Percentiles rank a stretch among this genome's conserved stretches.
Evolutionary conservation across 306 rosid species (phyloP).

Genomic region (Abrus precatorius): DNA sequence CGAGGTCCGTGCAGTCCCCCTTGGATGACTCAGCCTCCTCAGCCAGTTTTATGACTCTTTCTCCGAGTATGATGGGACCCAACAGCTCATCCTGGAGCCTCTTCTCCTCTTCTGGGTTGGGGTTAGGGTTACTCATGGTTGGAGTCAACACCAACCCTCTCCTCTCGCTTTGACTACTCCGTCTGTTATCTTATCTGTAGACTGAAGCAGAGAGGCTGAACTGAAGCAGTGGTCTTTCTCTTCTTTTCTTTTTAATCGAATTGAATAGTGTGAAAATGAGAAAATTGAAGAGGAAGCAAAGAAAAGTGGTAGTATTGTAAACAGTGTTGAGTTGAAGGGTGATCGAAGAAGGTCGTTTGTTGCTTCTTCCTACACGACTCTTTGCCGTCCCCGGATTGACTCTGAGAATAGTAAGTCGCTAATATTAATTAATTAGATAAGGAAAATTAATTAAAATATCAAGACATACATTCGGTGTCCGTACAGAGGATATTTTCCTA

Average conservation of each 20-base stretch:
- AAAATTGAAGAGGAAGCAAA: not conserved
- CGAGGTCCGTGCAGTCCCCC: conserved; percentile 60
- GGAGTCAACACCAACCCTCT: not conserved
- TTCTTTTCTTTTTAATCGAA: not conserved
- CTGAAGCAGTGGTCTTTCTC: not conserved
- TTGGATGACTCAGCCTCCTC: conserved; percentile 75
- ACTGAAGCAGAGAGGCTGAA: not conserved
- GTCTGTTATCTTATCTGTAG: not conserved
- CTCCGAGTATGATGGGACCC: conserved; percentile 69
- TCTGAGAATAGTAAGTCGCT: not conserved
- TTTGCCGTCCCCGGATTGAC: not conserved
- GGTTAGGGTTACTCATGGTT: conserved; percentile 50
- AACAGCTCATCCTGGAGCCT: conserved; percentile 68
- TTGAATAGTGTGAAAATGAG: not conserved
- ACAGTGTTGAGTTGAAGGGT: not conserved
- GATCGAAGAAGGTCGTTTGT: not conserved
- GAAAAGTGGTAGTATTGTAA: not conserved
- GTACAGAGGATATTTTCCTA: too few species aligned
- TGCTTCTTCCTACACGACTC: not conserved
- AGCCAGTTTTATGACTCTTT: conserved; percentile 71
- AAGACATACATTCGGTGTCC: conserved; percentile 23
- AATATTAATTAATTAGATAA: not conserved
- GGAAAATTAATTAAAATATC: not conserved
- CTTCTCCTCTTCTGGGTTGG: conserved; percentile 52
- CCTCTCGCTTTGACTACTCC: not conserved